Conservation (phyloP, 257 asterid genomes). For the Ilex asprella region DNA sequence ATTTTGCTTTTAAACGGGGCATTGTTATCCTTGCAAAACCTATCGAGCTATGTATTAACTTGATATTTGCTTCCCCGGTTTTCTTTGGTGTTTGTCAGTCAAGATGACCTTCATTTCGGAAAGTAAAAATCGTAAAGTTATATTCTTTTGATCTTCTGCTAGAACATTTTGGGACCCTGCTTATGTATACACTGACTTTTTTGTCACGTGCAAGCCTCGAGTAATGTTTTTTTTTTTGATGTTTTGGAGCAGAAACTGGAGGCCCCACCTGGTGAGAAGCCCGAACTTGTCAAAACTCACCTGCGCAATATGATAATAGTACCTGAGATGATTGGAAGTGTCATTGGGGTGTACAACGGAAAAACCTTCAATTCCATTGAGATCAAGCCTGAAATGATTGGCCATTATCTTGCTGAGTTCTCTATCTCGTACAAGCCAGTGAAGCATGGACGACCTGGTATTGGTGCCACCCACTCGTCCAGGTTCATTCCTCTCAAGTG, state of each 20-base stretch:
- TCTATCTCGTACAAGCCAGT: conserved; percentile 33
- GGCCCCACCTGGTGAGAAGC: conserved; percentile 32
- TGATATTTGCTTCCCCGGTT: too few species aligned
- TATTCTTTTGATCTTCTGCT: too few species aligned
- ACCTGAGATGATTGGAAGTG: conserved; percentile 30
- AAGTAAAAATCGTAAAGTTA: too few species aligned
- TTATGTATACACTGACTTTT: too few species aligned
- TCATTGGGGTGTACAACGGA: conserved; percentile 26
- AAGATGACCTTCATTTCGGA: too few species aligned
- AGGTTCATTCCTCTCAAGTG: conserved; percentile 13
- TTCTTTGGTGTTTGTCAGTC: too few species aligned
- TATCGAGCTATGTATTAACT: too few species aligned
- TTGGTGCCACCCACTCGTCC: conserved; percentile 35
- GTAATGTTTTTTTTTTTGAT: not conserved
- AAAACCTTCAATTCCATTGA: conserved; percentile 27
- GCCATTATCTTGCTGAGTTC: conserved; percentile 32
- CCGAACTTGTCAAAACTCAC: conserved; percentile 25
- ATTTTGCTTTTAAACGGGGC: too few species aligned
- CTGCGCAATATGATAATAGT: conserved; percentile 24
- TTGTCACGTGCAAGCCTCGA: not conserved
- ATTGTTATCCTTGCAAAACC: too few species aligned
- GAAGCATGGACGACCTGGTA: conserved; percentile 35
- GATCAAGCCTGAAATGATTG: conserved; percentile 33
- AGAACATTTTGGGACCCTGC: too few species aligned
- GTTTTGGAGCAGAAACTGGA: conserved; percentile 14